These are phyloP conservation scores for Pigoraptor vietnamica DNA, from an alignment of 78 protist species.

Conservation along the genomic window DNA sequence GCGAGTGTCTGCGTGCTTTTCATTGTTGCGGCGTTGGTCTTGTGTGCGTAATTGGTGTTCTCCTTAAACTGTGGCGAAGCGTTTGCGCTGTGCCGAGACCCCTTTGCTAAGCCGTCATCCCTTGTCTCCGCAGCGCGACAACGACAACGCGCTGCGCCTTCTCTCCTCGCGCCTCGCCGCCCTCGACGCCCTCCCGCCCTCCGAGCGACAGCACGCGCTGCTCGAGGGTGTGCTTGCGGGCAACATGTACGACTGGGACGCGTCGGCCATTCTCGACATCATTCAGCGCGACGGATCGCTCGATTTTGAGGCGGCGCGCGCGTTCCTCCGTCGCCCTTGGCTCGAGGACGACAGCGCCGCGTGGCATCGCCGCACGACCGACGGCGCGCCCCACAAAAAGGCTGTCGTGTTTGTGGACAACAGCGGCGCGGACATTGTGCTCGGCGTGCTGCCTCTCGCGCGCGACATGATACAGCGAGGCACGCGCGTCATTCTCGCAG, in stretches of 20 bases:
- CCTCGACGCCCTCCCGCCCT: not conserved
- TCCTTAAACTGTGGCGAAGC: no score
- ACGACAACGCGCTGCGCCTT: no score
- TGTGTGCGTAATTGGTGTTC: no score
- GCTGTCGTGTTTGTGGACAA: slow-evolving; percentile 20
- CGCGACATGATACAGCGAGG: slow-evolving; percentile 12
- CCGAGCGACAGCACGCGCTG: not conserved
- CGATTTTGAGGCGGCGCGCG: slow-evolving; percentile 9
- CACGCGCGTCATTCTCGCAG: slow-evolving; percentile 5
- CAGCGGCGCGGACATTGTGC: slow-evolving; percentile 20
- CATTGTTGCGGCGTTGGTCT: no score
- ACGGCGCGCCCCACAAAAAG: not conserved
- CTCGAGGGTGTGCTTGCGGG: slow-evolving; percentile 21
- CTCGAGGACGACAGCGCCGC: not conserved
- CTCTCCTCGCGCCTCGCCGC: not conserved
- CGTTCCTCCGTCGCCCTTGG: not conserved
- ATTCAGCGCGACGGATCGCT: slow-evolving; percentile 1
- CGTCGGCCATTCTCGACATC: not conserved
- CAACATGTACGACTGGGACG: slow-evolving; percentile 32
- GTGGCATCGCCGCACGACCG: not conserved
- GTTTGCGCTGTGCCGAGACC: no score
- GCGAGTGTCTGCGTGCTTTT: no score
- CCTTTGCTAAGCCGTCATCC: no score
- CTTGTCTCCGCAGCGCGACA: no score
- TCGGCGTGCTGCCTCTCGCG: slow-evolving; percentile 12